Evolutionary conservation across 345 rosid genomes (phyloP).

Genomic region (Carallia pectinifolia): DNA sequence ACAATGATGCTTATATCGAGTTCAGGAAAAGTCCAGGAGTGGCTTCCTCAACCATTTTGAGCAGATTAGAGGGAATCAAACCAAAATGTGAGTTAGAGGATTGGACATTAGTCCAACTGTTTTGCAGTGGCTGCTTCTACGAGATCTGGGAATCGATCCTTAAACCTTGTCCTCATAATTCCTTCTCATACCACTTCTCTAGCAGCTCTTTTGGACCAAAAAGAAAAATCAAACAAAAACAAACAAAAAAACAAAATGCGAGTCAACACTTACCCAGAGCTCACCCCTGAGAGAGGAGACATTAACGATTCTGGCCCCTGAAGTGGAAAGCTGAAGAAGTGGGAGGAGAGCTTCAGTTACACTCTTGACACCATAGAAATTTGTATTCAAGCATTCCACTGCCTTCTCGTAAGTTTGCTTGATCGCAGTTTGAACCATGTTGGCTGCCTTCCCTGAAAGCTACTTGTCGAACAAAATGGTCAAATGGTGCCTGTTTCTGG

Average conservation of each 20-base stretch:
- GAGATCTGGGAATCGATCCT: too few species aligned
- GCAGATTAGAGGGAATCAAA: too few species aligned
- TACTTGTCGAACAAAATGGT: constrained; percentile 13
- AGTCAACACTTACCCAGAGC: constrained; percentile 31
- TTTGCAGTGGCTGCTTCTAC: too few species aligned
- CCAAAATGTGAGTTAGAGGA: too few species aligned
- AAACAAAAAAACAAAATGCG: too few species aligned
- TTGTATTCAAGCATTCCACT: constrained; percentile 49
- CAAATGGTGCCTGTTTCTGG: neutral
- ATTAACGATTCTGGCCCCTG: constrained; percentile 53
- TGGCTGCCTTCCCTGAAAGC: constrained; percentile 40
- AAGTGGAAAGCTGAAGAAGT: constrained; percentile 41
- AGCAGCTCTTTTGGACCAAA: too few species aligned
- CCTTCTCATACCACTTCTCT: too few species aligned
- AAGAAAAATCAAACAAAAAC: too few species aligned
- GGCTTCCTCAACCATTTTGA: neutral
- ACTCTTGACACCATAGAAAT: constrained; percentile 41
- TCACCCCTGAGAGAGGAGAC: constrained; percentile 50
- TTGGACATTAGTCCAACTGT: too few species aligned
- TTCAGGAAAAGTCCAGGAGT: neutral
- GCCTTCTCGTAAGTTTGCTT: constrained; percentile 39
- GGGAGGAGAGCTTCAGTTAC: constrained; percentile 45
- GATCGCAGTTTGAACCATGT: constrained; percentile 32
- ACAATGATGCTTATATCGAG: neutral
- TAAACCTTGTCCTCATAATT: too few species aligned